Conservation (phyloP, 1,139 yeast species). For the Scheffersomyces titani region DNA sequence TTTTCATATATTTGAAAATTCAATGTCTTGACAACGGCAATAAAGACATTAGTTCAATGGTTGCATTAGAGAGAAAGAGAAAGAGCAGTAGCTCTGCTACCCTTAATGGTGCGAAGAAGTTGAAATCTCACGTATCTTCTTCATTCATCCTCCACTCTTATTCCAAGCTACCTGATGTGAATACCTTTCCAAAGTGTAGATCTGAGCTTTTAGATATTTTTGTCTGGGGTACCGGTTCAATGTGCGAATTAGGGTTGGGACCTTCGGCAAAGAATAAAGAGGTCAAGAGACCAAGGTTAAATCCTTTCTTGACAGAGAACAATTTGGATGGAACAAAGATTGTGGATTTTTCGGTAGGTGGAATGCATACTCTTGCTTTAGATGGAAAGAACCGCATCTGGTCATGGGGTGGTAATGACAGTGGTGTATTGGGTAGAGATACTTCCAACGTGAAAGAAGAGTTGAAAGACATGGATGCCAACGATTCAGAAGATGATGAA, state of each 20-base stretch:
- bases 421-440: conserved; percentile 90
- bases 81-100: conserved; percentile 15
- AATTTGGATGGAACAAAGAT: conserved; percentile 45
- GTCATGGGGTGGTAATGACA: conserved; percentile 99
- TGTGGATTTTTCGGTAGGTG: conserved; percentile 90
- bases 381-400: conserved; percentile 74
- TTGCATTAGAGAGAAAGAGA: conserved; percentile 46
- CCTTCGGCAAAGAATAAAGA: conserved; percentile 86
- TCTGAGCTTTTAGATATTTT: conserved; percentile 66
- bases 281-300: conserved; percentile 92
- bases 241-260: conserved; percentile 96
- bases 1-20: background rate
- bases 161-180: conserved; percentile 49
- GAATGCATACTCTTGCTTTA: conserved; percentile 88
- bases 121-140: conserved; percentile 38
- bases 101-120: conserved; percentile 24
- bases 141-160: conserved; percentile 49
- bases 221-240: conserved; percentile 95
- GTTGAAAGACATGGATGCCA: conserved; percentile 65
- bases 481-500: conserved; percentile 61
- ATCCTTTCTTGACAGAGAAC: conserved; percentile 67
- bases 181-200: conserved; percentile 37
- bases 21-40: background rate
- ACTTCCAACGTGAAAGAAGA: conserved; percentile 63
- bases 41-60: conserved; percentile 29